Evolutionary conservation across 2,329 filamentous ascomycete genomes (phyloP), one percentile per base, ranked within the genome.

Genomic region (Botrytis porri): DNA sequence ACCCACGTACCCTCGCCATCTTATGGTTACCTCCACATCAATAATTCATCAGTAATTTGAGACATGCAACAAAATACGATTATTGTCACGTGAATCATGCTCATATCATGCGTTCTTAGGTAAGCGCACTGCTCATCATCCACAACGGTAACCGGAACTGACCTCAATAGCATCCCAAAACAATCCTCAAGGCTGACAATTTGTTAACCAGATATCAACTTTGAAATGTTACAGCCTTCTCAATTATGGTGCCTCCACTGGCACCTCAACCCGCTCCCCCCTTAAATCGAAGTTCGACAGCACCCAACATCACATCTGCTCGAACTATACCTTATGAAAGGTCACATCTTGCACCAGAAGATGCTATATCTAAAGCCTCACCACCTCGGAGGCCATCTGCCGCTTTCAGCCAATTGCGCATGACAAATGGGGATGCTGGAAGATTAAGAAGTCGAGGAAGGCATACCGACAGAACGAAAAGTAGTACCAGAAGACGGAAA

Each of bases 311-410:
- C 61, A 25, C 73, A 35, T 64, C 67, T 45, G 20, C 70, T 64
- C 57, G 45, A n/a, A 37, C 69, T 29, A 37, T 69, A 41, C 75
- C 74, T 29, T 75, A 78, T 22, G 88, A 90, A 77, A 90, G 90
- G 43, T 90, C 87, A 69, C 90, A 90, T 75, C 89, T 97, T 60
- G 91, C 93, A 6, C 94, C 94, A 25, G 92, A 95, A 83, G 94
- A 97, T 88, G 94, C 93, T 72, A 93, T 93, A 82, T 87, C 89
- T 79, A 83, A 87, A 22, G 82, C 86, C 25, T 89, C 90, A 2
- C 88, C 91, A 54, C 89, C 90, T 7, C 87, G 89, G 71, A 81
- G 82, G 67, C 83, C 84, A 69, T 82, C 83, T 14, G 77, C 81
- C 5, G 79, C 80, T 6, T 79, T 81, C 25, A 82, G 80, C 69